A percentile compares a stretch with the other conserved stretches of the same genome.
Conservation (phyloP, 1,284 basidiomycete species). For the Salmacisia buchloeana region DNA sequence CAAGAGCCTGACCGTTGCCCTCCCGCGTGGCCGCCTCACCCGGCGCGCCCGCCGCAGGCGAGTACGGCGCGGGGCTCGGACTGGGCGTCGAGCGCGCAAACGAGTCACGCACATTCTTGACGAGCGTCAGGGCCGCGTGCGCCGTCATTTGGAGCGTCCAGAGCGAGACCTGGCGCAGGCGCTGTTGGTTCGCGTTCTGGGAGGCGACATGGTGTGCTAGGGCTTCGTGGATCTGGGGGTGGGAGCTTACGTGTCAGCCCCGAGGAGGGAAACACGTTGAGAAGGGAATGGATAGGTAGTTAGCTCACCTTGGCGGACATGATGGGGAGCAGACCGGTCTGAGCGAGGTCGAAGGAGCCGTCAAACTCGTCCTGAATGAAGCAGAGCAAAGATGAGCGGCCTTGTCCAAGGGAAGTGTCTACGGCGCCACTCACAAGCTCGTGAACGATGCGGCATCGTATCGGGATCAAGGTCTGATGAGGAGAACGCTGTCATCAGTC, state of each 20-base stretch:
- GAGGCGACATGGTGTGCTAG: constrained; percentile 45
- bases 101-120: constrained; percentile 12
- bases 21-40: too few relatives aligned
- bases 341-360: constrained; percentile 46
- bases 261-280: background rate
- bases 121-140: constrained; percentile 23
- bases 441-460: constrained; percentile 46
- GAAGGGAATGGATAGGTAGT: background rate
- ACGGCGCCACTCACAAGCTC: constrained; percentile 41
- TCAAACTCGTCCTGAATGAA: constrained; percentile 39
- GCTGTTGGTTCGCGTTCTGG: constrained; percentile 37
- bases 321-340: constrained; percentile 45
- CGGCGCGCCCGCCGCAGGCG: too few relatives aligned
- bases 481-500: background rate
- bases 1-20: too few relatives aligned
- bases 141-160: constrained; percentile 38
- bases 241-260: background rate
- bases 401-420: constrained; percentile 34
- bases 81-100: constrained; percentile 6
- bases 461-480: constrained; percentile 35
- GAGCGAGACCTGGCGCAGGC: constrained; percentile 42
- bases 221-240: constrained; percentile 42
- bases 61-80: too few relatives aligned
- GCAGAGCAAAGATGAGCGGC: constrained; percentile 59
- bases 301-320: constrained; percentile 34